Evolutionary conservation across 129 eudicot genomes (phyloP).

Genomic region (Centaurea solstitialis): DNA sequence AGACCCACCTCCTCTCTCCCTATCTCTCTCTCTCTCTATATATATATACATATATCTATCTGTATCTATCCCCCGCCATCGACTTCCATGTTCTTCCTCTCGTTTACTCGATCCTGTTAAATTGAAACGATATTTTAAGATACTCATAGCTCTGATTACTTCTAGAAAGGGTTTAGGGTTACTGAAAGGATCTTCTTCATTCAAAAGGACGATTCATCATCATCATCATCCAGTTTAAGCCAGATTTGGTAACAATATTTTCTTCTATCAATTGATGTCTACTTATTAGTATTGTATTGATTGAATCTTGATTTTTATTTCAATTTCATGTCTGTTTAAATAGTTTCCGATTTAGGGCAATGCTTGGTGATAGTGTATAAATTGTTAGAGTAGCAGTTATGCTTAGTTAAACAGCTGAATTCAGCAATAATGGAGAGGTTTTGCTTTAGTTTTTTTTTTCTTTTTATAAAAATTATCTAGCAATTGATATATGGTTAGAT

Average conservation of each 20-base stretch:
- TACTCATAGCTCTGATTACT: background rate
- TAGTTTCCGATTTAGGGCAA: slow-evolving; percentile 21
- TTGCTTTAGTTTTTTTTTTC: background rate
- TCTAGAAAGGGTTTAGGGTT: slow-evolving; percentile 18
- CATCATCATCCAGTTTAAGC: background rate
- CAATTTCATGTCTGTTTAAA: background rate
- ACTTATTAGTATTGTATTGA: background rate
- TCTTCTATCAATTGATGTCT: background rate
- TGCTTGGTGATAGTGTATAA: background rate
- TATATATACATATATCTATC: background rate
- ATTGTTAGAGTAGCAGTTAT: background rate
- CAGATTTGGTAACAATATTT: slow-evolving; percentile 9
- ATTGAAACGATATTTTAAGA: background rate
- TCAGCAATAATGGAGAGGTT: background rate
- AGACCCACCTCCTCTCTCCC: background rate
- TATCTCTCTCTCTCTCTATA: background rate
- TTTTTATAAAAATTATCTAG: background rate
- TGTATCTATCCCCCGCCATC: background rate
- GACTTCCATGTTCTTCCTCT: background rate
- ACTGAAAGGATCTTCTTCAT: background rate
- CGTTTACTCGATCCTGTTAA: background rate
- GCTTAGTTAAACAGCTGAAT: slow-evolving; percentile 18
- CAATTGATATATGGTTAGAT: background rate
- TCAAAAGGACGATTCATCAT: background rate
- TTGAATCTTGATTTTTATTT: slow-evolving; percentile 10